Percentiles rank a stretch among this genome's conserved stretches.
phyloP scores from a whole-genome alignment of 2,329 filamentous ascomycete genomes.

The Venturia carpophila region DNA sequence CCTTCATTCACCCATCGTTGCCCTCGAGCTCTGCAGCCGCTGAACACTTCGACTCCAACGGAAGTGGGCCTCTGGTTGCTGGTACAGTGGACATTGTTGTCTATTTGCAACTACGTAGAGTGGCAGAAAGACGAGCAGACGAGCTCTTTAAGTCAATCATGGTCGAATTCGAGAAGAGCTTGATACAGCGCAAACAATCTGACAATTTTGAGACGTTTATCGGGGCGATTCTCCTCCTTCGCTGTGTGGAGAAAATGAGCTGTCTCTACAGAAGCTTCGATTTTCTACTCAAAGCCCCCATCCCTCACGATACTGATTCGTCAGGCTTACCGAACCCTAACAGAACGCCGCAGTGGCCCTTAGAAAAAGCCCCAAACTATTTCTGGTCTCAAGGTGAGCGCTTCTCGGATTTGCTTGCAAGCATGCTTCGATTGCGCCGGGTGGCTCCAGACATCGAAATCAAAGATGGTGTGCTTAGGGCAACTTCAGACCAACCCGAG shows the following conservation, averaged over 20 bases:
- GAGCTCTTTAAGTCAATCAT: conserved; percentile 46
- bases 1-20: background rate
- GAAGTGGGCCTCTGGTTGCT: background rate
- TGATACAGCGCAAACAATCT: conserved; percentile 50
- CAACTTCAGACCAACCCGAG: background rate
- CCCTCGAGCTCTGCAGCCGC: conserved; percentile 17
- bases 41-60: conserved; percentile 13
- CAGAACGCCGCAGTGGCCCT: conserved; percentile 38
- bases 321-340: background rate
- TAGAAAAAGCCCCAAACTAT: conserved; percentile 44
- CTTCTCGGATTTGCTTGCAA: conserved; percentile 51
- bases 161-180: conserved; percentile 52
- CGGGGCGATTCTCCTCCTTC: conserved; percentile 50
- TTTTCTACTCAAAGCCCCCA: conserved; percentile 21
- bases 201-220: conserved; percentile 53
- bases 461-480: conserved; percentile 12
- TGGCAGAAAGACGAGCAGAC: conserved; percentile 20
- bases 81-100: background rate
- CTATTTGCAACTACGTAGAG: conserved; percentile 15
- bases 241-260: conserved; percentile 52
- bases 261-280: conserved; percentile 51
- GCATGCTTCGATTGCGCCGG: conserved; percentile 50
- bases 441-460: conserved; percentile 34
- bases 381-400: conserved; percentile 49
- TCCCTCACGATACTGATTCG: background rate